Evolutionary conservation across 768 basidiomycete species (phyloP).

Genomic region (Obba rivulosa): DNA sequence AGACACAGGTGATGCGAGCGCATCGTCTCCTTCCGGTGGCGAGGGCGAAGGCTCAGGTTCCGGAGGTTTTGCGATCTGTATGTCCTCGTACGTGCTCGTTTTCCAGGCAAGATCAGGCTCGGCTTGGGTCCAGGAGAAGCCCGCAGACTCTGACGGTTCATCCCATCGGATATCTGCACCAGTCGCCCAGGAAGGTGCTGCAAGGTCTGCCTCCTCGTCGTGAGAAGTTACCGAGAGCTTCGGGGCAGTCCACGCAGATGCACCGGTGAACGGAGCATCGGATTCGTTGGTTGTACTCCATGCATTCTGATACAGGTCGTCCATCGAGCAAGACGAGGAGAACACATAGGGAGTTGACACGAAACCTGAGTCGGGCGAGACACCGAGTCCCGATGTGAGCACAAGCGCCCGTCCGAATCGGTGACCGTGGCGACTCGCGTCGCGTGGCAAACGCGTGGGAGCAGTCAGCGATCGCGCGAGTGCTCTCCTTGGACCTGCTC

Average conservation of each 20-base stretch:
- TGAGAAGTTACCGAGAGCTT: slow-evolving; percentile 20
- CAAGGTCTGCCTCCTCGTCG: slow-evolving; percentile 50
- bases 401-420: too few relatives aligned
- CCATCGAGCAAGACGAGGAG: slow-evolving; percentile 37
- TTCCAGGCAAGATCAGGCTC: slow-evolving; percentile 21
- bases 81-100: slow-evolving; percentile 36
- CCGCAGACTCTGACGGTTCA: slow-evolving; percentile 35
- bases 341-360: too few relatives aligned
- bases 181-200: slow-evolving; percentile 52
- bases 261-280: slow-evolving; percentile 4
- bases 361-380: too few relatives aligned
- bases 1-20: background rate
- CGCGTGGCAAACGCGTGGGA: too few relatives aligned
- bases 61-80: slow-evolving; percentile 26
- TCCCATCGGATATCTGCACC: slow-evolving; percentile 41
- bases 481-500: too few relatives aligned
- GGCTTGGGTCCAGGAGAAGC: slow-evolving; percentile 38
- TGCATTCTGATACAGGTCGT: slow-evolving; percentile 72
- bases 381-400: too few relatives aligned
- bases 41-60: background rate
- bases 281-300: slow-evolving; percentile 41
- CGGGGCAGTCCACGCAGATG: slow-evolving; percentile 9
- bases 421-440: too few relatives aligned
- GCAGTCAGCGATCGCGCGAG: too few relatives aligned
- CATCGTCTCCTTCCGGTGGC: background rate